Percentiles rank a stretch among this genome's conserved stretches.
phyloP scores from a whole-genome alignment of 768 basidiomycete genomes.

The Hemileccinum rubropunctum region DNA sequence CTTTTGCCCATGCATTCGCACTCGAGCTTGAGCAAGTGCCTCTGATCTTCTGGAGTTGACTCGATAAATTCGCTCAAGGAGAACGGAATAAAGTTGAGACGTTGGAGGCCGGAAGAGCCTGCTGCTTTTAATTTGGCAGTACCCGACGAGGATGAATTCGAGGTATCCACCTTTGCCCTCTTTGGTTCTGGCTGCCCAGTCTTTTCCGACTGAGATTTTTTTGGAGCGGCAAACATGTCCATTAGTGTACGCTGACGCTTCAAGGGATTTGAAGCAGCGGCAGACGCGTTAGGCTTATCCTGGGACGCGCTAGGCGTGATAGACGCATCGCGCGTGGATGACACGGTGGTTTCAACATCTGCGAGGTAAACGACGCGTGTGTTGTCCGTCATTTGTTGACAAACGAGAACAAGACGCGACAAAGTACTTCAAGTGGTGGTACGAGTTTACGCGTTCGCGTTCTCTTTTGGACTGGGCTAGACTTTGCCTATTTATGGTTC shows the following conservation, averaged over 20 bases:
- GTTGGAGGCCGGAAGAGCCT: constrained; percentile 21
- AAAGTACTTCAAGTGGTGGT: too few relatives aligned
- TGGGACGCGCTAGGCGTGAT: constrained; percentile 24
- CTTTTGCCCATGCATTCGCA: constrained; percentile 71
- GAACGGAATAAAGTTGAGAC: constrained; percentile 68
- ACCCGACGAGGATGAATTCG: constrained; percentile 20
- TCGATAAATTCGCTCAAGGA: constrained; percentile 52
- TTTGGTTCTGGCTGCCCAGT: constrained; percentile 38
- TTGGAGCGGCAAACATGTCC: constrained; percentile 55
- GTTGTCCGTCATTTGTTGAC: constrained; percentile 23
- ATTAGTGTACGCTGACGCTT: constrained; percentile 64
- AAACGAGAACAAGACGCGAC: constrained; percentile 13
- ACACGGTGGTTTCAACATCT: constrained; percentile 37
- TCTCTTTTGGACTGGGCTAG: not conserved
- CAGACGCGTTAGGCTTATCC: constrained; percentile 14
- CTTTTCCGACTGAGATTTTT: constrained; percentile 24
- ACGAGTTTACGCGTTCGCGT: constrained; percentile 11
- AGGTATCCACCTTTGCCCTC: constrained; percentile 42
- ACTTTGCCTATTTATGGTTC: constrained; percentile 12
- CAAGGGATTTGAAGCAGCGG: constrained; percentile 20
- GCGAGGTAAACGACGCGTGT: constrained; percentile 41
- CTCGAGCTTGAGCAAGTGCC: constrained; percentile 60
- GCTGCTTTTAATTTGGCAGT: constrained; percentile 7
- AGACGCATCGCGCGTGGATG: constrained; percentile 10
- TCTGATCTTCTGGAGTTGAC: constrained; percentile 57